These are phyloP conservation scores for Bjerkandera adusta DNA, from an alignment of 1,284 basidiomycete genomes.

Conservation along the genomic window DNA sequence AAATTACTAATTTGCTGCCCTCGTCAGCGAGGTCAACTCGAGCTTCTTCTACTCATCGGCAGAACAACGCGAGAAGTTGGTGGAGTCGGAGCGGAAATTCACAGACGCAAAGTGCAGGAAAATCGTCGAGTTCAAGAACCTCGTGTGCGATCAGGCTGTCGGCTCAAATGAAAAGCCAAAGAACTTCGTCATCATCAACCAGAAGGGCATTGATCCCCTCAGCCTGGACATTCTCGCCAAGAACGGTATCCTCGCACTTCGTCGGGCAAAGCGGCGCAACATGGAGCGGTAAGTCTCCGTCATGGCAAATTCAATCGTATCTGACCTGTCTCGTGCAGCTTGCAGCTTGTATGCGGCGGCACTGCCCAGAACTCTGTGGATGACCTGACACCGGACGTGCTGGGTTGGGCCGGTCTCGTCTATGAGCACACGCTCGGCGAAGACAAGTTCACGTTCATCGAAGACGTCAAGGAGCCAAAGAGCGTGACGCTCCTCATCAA, in stretches of 20 bases:
- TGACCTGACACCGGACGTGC: slow-evolving; percentile 86
- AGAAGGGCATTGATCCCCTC: slow-evolving; percentile 99
- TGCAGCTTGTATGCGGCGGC: slow-evolving; percentile 95
- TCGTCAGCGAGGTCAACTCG: slow-evolving; percentile 97
- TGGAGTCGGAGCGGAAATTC: slow-evolving; percentile 94
- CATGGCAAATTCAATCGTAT: background rate
- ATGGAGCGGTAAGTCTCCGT: slow-evolving; percentile 80
- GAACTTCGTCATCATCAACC: slow-evolving; percentile 96
- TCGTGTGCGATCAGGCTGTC: slow-evolving; percentile 91
- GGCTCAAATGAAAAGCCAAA: slow-evolving; percentile 79
- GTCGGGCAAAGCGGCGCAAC: slow-evolving; percentile 95
- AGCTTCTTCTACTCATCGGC: slow-evolving; percentile 99
- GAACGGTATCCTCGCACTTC: slow-evolving; percentile 93
- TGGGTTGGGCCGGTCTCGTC: slow-evolving; percentile 97
- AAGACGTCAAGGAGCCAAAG: slow-evolving; percentile 96
- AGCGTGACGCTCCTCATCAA: slow-evolving; percentile 97
- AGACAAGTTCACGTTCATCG: slow-evolving; percentile 98
- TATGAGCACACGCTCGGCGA: slow-evolving; percentile 99
- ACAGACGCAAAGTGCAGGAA: slow-evolving; percentile 96
- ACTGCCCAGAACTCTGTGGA: slow-evolving; percentile 98
- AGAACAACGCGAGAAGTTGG: slow-evolving; percentile 98
- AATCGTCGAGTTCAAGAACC: slow-evolving; percentile 96
- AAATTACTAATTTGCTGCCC: slow-evolving; percentile 17
- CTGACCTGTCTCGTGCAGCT: slow-evolving; percentile 38
- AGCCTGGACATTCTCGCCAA: slow-evolving; percentile 96